Conservation (phyloP, 148 eudicot genomes). For the Diospyros lotus region DNA sequence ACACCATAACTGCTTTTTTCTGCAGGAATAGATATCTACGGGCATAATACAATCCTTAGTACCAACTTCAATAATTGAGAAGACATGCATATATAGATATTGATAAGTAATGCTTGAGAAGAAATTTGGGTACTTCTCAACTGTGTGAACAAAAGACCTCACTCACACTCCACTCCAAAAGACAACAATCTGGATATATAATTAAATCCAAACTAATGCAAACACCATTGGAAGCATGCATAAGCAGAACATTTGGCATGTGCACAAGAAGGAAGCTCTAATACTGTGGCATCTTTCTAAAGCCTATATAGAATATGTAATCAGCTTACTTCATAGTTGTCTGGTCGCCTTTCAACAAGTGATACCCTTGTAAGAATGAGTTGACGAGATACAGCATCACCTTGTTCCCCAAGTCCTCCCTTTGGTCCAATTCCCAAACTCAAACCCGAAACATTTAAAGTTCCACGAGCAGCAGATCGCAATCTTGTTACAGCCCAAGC, state of each 20-base stretch:
- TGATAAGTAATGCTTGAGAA: no score
- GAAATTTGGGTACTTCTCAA: no score
- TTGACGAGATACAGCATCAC: conserved; percentile 95
- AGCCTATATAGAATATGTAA: conserved; percentile 6
- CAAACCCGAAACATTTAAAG: conserved; percentile 60
- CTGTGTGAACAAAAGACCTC: no score
- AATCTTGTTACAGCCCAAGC: conserved; percentile 94
- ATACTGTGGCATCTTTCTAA: neutral
- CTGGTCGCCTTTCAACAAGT: conserved; percentile 95
- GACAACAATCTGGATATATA: neutral
- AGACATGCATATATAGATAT: no score
- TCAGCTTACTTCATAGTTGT: conserved; percentile 84
- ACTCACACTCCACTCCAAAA: no score
- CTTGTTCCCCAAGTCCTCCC: conserved; percentile 96
- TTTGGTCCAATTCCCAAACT: conserved; percentile 82
- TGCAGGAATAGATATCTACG: no score
- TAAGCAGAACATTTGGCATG: neutral
- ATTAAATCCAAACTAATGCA: neutral
- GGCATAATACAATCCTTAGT: no score
- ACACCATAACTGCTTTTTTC: no score
- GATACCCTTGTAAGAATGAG: conserved; percentile 87
- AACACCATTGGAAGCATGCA: neutral
- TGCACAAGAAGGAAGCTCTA: neutral
- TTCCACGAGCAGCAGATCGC: conserved; percentile 92
- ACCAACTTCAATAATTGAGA: no score